phyloP scores from a whole-genome alignment of 2,329 filamentous ascomycete species.

The Talaromyces islandicus region DNA sequence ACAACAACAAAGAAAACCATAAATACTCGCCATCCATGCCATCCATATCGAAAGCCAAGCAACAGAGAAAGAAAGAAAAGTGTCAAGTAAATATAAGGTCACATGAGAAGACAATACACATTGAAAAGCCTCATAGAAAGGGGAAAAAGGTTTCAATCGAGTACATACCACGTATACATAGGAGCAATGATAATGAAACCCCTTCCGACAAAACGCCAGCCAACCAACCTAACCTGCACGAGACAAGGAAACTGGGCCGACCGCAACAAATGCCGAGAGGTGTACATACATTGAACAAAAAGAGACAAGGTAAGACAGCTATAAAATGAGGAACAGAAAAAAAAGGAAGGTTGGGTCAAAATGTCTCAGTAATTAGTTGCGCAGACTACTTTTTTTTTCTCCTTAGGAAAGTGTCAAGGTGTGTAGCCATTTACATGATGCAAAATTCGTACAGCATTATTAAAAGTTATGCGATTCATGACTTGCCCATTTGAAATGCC shows the following conservation, averaged over 20 bases:
- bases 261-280: neutral
- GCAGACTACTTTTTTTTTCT: neutral
- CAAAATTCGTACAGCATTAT: neutral
- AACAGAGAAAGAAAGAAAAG: neutral
- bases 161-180: neutral
- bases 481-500: slow-evolving; percentile 12
- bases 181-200: neutral
- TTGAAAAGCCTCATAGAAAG: neutral
- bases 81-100: neutral
- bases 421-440: neutral
- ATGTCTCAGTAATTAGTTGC: neutral
- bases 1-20: neutral
- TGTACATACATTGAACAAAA: neutral
- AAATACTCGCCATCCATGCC: neutral
- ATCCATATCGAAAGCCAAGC: neutral
- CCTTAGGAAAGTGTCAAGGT: neutral
- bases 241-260: neutral
- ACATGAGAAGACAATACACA: neutral
- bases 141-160: neutral
- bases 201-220: neutral
- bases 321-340: neutral
- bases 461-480: slow-evolving; percentile 2
- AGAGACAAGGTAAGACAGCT: neutral
- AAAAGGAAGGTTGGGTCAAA: neutral
- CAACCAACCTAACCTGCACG: neutral